A percentile compares a stretch with the other conserved stretches of the same genome.
phyloP scores from a whole-genome alignment of 805 yeast genomes.

The Monosporozyma servazzii region DNA sequence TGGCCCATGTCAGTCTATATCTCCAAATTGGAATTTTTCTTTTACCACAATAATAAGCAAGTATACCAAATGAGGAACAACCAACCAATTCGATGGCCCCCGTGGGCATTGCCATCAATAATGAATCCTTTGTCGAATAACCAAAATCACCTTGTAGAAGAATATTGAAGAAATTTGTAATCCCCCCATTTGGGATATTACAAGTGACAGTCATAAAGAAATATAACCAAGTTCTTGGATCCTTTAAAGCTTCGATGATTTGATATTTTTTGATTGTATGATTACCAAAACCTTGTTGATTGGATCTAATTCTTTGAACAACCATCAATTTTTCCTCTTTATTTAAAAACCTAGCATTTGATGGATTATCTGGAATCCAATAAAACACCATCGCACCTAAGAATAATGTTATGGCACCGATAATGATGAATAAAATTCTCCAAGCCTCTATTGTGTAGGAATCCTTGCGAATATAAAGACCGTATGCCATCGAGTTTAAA shows the following conservation, averaged over 20 bases:
- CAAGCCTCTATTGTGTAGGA: constrained; percentile 42
- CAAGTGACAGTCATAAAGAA: constrained; percentile 34
- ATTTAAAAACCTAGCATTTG: constrained; percentile 36
- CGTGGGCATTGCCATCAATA: constrained; percentile 38
- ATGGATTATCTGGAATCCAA: constrained; percentile 51
- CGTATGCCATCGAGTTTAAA: constrained; percentile 49
- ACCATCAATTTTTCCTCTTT: constrained; percentile 37
- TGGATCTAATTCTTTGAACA: constrained; percentile 44
- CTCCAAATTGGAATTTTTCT: constrained; percentile 13
- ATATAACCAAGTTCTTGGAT: constrained; percentile 41
- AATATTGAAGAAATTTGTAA: constrained; percentile 40
- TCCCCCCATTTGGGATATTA: constrained; percentile 48
- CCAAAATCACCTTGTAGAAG: constrained; percentile 37
- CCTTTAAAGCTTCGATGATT: constrained; percentile 41
- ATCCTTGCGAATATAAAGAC: constrained; percentile 34
- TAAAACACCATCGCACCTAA: constrained; percentile 39
- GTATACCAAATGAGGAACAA: constrained; percentile 23
- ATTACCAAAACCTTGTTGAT: constrained; percentile 52
- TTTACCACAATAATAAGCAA: constrained; percentile 17
- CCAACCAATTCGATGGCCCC: constrained; percentile 39
- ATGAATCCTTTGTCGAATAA: constrained; percentile 32
- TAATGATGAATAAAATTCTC: constrained; percentile 50
- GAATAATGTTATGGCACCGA: constrained; percentile 49
- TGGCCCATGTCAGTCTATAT: constrained; percentile 27
- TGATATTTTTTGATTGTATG: constrained; percentile 47